Evolutionary conservation across 2,329 filamentous ascomycete genomes (phyloP), one percentile per base, ranked within the genome.

Genomic region (Botrytis byssoidea): DNA sequence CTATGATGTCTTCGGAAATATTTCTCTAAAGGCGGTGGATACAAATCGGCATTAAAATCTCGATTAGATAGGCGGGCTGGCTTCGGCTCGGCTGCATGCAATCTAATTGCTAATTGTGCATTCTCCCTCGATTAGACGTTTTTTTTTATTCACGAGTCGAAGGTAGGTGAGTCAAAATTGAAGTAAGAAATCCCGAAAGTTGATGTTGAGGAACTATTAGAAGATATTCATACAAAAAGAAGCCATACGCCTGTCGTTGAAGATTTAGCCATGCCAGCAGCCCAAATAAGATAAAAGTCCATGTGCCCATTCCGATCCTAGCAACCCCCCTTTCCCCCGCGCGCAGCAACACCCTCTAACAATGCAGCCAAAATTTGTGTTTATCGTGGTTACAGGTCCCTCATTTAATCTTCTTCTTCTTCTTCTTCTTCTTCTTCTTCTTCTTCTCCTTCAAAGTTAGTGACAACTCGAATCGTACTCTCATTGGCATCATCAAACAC

Each of bases 141-240:
- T 55, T 57, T 68, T 55, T 57, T 42, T 40, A 37, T 55, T 55
- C 37, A 29, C 25, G 22, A 9, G 1, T 25, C 14, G 22, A 29
- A 29, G 25, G 55, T 40, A n/a, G 37, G 37, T 12, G 37, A 67
- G 40, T n/a, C 35, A 40, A 57, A n/a, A n/a, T 63, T 18, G 60
- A 42, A 72, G 46, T 4, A 29, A 35, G 22, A 72, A 68, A 57
- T 40, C 55, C 59, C 29, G 51, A 72, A 68, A 66, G 44, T n/a
- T 66, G 46, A 66, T 59, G 70, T 68, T 67, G 55, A 73, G 48
- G 55, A 76, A 74, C 76, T 71, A 75, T 72, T 72, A 59, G 67
- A 76, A 74, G 51, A 75, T 79, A 77, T 73, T 78, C 75, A 75
- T 79, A 79, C 78, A 79, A 40, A 71, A 70, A 73, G 48, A 61